phyloP scores from a whole-genome alignment of 2,329 filamentous ascomycete species.

The Botryosphaeria dothidea region DNA sequence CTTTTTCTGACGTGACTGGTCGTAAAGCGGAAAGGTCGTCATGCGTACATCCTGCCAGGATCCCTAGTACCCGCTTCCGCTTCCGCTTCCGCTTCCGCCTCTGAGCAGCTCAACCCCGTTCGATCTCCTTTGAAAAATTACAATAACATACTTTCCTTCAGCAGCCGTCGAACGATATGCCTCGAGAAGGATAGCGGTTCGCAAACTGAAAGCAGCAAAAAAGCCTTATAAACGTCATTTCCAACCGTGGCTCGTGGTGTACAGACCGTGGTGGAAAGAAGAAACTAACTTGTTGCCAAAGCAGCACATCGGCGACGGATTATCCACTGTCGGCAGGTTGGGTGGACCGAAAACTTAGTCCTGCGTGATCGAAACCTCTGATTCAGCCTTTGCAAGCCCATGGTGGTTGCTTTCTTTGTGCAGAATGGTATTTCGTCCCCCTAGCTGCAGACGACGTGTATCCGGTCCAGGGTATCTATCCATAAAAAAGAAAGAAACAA shows the following conservation, averaged over 20 bases:
- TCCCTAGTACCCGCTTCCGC: background rate
- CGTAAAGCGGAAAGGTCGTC: background rate
- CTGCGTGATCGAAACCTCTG: too few species aligned
- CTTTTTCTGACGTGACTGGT: background rate
- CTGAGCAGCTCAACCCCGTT: too few species aligned
- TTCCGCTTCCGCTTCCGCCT: too few species aligned
- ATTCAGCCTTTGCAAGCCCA: background rate
- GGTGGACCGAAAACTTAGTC: background rate
- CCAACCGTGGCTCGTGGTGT: constrained; percentile 3
- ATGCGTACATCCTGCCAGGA: background rate
- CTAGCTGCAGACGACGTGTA: background rate
- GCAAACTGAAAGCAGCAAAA: background rate
- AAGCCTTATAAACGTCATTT: background rate
- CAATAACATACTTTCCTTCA: background rate
- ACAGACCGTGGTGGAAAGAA: constrained; percentile 1
- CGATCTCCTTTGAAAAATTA: background rate
- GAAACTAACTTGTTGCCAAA: background rate
- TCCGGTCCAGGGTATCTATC: constrained; percentile 5
- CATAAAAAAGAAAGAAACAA: background rate
- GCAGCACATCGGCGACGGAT: background rate
- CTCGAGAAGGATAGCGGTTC: background rate
- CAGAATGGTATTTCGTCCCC: background rate
- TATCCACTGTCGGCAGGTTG: background rate
- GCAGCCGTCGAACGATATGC: background rate
- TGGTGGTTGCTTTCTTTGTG: background rate